phyloP scores from a whole-genome alignment of 2,329 filamentous ascomycete genomes.

The Sporothrix humicola region DNA sequence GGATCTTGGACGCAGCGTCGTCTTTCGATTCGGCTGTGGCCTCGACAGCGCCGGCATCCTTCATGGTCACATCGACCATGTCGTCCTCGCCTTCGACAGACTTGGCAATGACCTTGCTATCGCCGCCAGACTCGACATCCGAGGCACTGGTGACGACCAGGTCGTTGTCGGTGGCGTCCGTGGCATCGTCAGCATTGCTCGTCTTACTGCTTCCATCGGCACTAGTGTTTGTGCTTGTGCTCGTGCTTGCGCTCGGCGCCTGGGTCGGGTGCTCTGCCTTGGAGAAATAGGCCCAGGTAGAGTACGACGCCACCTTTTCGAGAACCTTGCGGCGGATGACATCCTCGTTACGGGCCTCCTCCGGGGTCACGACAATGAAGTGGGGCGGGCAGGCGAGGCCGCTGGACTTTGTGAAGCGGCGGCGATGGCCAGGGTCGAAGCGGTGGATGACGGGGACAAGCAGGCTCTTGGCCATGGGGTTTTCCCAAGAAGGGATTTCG shows the following conservation, averaged over 20 bases:
- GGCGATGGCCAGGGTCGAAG: conserved; percentile 43
- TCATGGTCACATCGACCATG: conserved; percentile 88
- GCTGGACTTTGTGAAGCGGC: conserved; percentile 33
- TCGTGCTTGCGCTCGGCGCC: background rate
- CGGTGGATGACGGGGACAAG: conserved; percentile 75
- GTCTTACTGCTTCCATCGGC: background rate
- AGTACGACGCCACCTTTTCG: conserved; percentile 75
- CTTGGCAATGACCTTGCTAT: conserved; percentile 72
- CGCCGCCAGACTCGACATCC: conserved; percentile 69
- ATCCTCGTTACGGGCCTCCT: conserved; percentile 72
- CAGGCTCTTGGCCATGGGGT: conserved; percentile 67
- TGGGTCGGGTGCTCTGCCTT: conserved; percentile 56
- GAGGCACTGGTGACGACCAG: conserved; percentile 69
- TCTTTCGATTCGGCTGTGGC: conserved; percentile 39
- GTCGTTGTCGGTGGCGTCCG: conserved; percentile 61
- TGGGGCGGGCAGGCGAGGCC: conserved; percentile 57
- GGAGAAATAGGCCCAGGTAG: conserved; percentile 69
- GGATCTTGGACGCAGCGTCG: conserved; percentile 42
- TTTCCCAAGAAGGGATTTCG: conserved; percentile 60
- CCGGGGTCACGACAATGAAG: conserved; percentile 75
- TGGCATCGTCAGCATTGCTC: conserved; percentile 26
- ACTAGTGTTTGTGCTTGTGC: conserved; percentile 13
- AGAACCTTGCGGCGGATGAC: conserved; percentile 80
- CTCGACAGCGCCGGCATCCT: conserved; percentile 57
- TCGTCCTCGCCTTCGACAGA: conserved; percentile 90